Percentiles rank a stretch among this genome's conserved stretches.
These are phyloP conservation scores for Phialophora macrospora DNA, from an alignment of 2,329 filamentous ascomycete genomes.

Conservation along the genomic window DNA sequence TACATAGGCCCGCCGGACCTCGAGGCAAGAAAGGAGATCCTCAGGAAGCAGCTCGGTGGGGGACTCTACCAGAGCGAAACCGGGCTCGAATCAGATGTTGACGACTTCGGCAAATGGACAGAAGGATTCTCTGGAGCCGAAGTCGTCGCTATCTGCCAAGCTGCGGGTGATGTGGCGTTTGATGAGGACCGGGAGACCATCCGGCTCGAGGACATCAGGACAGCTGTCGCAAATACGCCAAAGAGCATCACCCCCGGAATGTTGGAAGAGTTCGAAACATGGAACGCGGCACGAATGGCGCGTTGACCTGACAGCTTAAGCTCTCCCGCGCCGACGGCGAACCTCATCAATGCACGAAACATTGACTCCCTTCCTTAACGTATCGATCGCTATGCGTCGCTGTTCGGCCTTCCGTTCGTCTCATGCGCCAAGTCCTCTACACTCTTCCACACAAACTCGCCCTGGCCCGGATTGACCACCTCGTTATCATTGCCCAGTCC, in stretches of 20 bases:
- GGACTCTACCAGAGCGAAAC: conserved; percentile 58
- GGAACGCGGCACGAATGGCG: conserved; percentile 34
- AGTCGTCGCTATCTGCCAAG: conserved; percentile 66
- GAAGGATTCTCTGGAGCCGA: conserved; percentile 88
- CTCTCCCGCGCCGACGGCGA: neutral
- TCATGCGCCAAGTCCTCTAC: conserved; percentile 41
- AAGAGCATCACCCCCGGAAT: conserved; percentile 37
- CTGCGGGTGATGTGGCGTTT: conserved; percentile 57
- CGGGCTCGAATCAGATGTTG: conserved; percentile 65
- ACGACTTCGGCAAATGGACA: conserved; percentile 62
- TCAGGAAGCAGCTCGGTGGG: conserved; percentile 68
- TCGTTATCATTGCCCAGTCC: conserved; percentile 43
- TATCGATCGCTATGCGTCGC: conserved; percentile 5
- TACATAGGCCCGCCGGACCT: conserved; percentile 83
- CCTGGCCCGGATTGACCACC: conserved; percentile 42
- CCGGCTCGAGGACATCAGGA: conserved; percentile 52
- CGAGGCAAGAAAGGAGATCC: conserved; percentile 74
- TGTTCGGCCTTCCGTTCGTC: conserved; percentile 38
- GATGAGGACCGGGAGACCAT: conserved; percentile 51
- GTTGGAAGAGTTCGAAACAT: conserved; percentile 35
- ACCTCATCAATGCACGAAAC: neutral
- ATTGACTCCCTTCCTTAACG: neutral
- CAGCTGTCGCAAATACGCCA: conserved; percentile 48
- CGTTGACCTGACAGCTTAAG: neutral
- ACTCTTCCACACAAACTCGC: conserved; percentile 43